Conservation (phyloP, 352 stramenopile genomes). For the Phytophthora fragariaefolia region DNA sequence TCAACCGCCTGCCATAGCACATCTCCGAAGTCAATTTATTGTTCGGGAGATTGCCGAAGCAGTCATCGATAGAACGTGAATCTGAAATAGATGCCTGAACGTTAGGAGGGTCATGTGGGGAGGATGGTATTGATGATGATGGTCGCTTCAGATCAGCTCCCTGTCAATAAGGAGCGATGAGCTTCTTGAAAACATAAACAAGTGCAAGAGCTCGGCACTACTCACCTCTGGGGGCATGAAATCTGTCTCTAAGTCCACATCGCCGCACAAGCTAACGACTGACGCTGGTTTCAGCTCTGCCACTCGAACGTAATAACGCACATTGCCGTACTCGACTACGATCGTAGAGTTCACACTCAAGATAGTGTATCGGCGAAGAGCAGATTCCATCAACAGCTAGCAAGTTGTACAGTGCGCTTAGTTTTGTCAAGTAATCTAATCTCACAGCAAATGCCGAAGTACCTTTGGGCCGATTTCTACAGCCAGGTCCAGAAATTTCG, state of each 20-base stretch:
- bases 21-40: neutral
- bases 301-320: constrained; percentile 54
- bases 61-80: neutral
- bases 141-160: constrained; percentile 26
- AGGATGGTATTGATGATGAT: constrained; percentile 5
- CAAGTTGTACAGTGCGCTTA: neutral
- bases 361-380: constrained; percentile 62
- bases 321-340: constrained; percentile 56
- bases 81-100: neutral
- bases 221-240: constrained; percentile 51
- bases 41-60: neutral
- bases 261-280: constrained; percentile 61
- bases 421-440: neutral
- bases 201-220: neutral
- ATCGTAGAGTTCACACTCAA: constrained; percentile 60
- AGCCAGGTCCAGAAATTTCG: constrained; percentile 55
- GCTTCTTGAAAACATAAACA: neutral
- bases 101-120: neutral
- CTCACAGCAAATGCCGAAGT: too few species aligned
- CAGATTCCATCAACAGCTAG: constrained; percentile 62
- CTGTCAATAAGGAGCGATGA: constrained; percentile 10
- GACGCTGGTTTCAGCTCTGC: constrained; percentile 55
- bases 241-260: constrained; percentile 72
- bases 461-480: constrained; percentile 69
- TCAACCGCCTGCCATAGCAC: constrained; percentile 23